Percentiles rank a stretch among this genome's conserved stretches.
Conservation (phyloP, 805 yeast species). For the Spathaspora boniae region DNA sequence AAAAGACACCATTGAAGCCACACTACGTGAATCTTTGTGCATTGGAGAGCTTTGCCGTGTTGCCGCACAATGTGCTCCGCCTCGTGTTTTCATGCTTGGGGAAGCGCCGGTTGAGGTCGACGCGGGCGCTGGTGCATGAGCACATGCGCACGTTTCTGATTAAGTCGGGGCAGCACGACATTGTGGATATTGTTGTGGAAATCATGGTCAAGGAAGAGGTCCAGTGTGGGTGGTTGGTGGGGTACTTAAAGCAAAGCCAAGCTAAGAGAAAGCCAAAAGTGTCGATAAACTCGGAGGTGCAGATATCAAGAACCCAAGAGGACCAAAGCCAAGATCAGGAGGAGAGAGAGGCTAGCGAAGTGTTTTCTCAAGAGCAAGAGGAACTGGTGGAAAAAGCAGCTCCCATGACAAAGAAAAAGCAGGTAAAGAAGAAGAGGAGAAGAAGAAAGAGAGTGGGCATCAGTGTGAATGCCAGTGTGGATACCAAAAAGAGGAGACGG, state of each 20-base stretch:
- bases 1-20: not conserved
- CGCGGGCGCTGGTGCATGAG: not conserved
- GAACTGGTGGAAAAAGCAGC: not conserved
- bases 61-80: not conserved
- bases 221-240: not conserved
- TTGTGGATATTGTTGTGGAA: conserved; percentile 5
- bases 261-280: conserved; percentile 5
- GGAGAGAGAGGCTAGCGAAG: not conserved
- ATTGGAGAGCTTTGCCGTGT: not conserved
- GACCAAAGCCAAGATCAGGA: not conserved
- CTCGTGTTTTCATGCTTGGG: conserved; percentile 5
- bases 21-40: conserved; percentile 6
- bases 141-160: conserved; percentile 7
- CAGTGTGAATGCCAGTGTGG: too few species aligned
- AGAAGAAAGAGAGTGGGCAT: not conserved
- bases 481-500: too few species aligned
- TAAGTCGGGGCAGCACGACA: not conserved
- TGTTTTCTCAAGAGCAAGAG: not conserved
- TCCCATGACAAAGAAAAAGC: not conserved
- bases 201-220: not conserved
- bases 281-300: conserved; percentile 2
- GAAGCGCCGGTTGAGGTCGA: conserved; percentile 4
- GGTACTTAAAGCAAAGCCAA: not conserved
- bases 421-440: not conserved
- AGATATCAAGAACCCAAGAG: not conserved